Conservation (phyloP, 306 rosid species). For the Trifolium fragiferum region DNA sequence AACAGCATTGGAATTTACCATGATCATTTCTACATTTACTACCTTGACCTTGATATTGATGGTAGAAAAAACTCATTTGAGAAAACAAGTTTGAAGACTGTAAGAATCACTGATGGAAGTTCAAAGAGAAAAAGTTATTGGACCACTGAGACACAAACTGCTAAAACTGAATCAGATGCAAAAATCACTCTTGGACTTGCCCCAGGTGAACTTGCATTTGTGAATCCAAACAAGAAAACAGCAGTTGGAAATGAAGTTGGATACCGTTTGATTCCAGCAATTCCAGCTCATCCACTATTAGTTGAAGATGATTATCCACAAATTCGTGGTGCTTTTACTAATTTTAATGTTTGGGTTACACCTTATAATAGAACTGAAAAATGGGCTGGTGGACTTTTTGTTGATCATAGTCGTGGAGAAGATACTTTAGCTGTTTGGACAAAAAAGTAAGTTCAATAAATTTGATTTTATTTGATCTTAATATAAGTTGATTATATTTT, state of each 20-base stretch:
- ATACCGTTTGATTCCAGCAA: constrained; percentile 46
- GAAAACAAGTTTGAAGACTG: background rate
- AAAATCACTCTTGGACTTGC: constrained; percentile 38
- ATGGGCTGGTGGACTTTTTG: too few relatives aligned
- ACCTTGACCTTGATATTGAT: constrained; percentile 67
- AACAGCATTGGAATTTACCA: constrained; percentile 61
- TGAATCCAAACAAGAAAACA: constrained; percentile 62
- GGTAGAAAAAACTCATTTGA: constrained; percentile 59
- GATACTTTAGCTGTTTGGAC: too few relatives aligned
- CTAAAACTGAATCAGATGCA: constrained; percentile 53
- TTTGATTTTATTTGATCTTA: too few relatives aligned
- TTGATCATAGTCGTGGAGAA: too few relatives aligned
- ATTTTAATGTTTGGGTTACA: too few relatives aligned
- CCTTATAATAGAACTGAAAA: too few relatives aligned
- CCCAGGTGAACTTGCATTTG: constrained; percentile 50
- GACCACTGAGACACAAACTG: constrained; percentile 39
- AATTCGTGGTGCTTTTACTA: too few relatives aligned
- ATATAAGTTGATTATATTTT: too few relatives aligned
- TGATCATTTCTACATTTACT: constrained; percentile 61
- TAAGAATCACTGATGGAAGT: background rate
- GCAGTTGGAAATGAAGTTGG: constrained; percentile 54
- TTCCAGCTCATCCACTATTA: too few relatives aligned
- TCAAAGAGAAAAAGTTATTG: constrained; percentile 59
- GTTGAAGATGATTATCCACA: too few relatives aligned
- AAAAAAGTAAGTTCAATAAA: too few relatives aligned